Evolutionary conservation across 2,329 filamentous ascomycete genomes (phyloP).

Genomic region (Plenodomus tracheiphilus): DNA sequence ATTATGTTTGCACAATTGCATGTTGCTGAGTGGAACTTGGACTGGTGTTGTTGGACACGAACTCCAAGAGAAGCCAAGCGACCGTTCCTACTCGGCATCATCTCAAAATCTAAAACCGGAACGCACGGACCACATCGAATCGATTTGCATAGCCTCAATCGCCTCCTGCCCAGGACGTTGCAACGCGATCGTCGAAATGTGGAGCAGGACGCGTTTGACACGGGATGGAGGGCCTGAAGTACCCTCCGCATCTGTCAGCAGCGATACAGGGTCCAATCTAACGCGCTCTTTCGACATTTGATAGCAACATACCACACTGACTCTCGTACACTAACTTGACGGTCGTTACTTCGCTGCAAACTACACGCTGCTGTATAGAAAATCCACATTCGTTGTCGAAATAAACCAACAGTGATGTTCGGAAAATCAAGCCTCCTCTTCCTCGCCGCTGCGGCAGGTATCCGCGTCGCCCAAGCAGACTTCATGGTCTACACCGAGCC

Average conservation of each 20-base stretch:
- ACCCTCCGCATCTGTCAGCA: constrained; percentile 5
- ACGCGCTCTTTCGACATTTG: background rate
- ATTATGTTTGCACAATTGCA: background rate
- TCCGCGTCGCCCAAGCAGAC: constrained; percentile 25
- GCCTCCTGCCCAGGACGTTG: constrained; percentile 3
- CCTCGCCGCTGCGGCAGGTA: constrained; percentile 16
- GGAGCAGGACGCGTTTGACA: constrained; percentile 14
- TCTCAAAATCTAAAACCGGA: background rate
- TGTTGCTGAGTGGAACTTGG: background rate
- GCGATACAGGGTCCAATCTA: background rate
- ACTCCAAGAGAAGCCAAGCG: background rate
- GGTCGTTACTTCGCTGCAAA: background rate
- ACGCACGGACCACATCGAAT: background rate
- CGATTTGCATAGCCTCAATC: constrained; percentile 8
- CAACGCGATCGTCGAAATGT: constrained; percentile 12
- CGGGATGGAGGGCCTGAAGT: constrained; percentile 10
- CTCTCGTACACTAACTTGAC: background rate
- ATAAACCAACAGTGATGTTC: constrained; percentile 11
- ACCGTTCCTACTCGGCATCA: background rate
- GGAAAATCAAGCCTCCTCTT: constrained; percentile 15
- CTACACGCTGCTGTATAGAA: background rate
- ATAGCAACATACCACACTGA: constrained; percentile 1
- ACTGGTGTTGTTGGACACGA: background rate
- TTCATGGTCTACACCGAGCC: constrained; percentile 39
- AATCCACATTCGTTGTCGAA: background rate